Evolutionary conservation across 2,329 filamentous ascomycete species (phyloP).

Genomic region (Pestalotiopsis sp.): DNA sequence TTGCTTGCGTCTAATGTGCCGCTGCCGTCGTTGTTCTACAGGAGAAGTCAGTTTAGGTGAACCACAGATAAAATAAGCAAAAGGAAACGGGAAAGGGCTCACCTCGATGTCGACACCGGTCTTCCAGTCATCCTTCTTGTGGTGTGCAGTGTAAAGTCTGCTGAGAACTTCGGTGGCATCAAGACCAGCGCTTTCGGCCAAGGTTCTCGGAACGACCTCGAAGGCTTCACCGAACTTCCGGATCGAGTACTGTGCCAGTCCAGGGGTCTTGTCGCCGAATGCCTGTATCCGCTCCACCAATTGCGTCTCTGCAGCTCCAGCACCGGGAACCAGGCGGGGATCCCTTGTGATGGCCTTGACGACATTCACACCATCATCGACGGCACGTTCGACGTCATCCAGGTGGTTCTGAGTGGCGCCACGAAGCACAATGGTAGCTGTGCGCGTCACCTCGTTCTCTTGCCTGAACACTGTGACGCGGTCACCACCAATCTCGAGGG

Average conservation of each 20-base stretch:
- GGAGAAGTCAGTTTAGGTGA: constrained; percentile 17
- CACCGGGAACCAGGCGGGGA: constrained; percentile 85
- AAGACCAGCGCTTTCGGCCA: constrained; percentile 92
- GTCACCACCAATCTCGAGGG: constrained; percentile 95
- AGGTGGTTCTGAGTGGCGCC: constrained; percentile 98
- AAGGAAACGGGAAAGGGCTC: constrained; percentile 22
- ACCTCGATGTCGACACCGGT: constrained; percentile 93
- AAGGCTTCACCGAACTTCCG: constrained; percentile 97
- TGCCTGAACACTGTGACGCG: constrained; percentile 98
- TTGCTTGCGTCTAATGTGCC: constrained; percentile 86
- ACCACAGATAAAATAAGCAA: neutral
- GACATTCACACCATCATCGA: constrained; percentile 97
- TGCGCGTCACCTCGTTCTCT: constrained; percentile 89
- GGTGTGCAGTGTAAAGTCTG: constrained; percentile 89
- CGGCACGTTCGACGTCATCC: constrained; percentile 93
- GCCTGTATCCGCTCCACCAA: constrained; percentile 89
- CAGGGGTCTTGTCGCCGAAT: constrained; percentile 89
- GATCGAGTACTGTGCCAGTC: constrained; percentile 93
- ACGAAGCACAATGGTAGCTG: constrained; percentile 89
- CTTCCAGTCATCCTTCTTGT: constrained; percentile 84
- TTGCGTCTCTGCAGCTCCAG: constrained; percentile 92
- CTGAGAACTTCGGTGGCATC: constrained; percentile 97
- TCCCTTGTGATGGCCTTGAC: constrained; percentile 98
- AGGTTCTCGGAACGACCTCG: constrained; percentile 90
- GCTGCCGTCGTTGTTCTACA: constrained; percentile 71